These are phyloP conservation scores for Solanum neorickii DNA, from an alignment of 257 asterid genomes.

Conservation along the genomic window DNA sequence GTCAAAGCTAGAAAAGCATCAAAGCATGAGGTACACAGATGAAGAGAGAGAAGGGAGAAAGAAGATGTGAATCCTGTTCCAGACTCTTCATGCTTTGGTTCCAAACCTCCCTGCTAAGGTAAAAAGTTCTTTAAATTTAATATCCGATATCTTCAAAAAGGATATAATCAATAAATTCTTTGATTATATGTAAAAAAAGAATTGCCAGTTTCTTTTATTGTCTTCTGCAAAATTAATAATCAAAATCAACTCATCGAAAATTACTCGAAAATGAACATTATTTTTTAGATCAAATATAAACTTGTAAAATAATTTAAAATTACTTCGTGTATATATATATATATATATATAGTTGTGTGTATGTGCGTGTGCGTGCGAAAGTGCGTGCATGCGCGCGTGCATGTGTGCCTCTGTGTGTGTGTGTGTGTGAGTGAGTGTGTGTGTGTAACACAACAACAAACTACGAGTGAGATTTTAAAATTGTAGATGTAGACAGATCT, in stretches of 20 bases:
- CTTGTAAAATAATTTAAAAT: not conserved
- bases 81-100: conserved; percentile 66
- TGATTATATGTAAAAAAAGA: too few species aligned
- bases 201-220: too few species aligned
- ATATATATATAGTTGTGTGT: too few species aligned
- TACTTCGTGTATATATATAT: too few species aligned
- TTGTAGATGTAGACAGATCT: too few species aligned
- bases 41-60: conserved; percentile 84
- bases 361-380: too few species aligned
- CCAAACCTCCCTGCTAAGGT: conserved; percentile 85
- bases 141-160: too few species aligned
- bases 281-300: not conserved
- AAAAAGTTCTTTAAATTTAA: not conserved
- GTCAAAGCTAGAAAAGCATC: conserved; percentile 17
- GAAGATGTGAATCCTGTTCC: conserved; percentile 71
- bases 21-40: conserved; percentile 59
- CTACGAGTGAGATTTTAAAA: too few species aligned
- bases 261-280: not conserved
- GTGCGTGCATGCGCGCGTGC: too few species aligned
- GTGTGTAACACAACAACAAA: too few species aligned
- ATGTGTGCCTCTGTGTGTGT: too few species aligned
- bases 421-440: too few species aligned
- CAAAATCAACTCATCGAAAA: not conserved
- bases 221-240: not conserved
- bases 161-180: not conserved